Percentiles rank a stretch among this genome's conserved stretches.
Conservation (phyloP, 2,329 filamentous ascomycete genomes). For the Cryphonectria carpinicola region DNA sequence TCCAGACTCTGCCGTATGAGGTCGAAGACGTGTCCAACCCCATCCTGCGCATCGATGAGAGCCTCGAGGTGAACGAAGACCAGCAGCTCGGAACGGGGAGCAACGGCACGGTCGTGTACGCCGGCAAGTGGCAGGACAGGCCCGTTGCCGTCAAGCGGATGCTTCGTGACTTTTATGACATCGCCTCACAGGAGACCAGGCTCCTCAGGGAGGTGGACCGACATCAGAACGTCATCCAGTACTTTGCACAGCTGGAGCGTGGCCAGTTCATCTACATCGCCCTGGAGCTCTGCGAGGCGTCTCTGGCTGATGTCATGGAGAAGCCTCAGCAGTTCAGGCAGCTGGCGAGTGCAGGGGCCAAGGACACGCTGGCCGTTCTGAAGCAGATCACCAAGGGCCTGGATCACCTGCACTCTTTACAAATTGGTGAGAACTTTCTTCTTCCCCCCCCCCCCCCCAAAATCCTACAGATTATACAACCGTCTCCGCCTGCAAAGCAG, state of each 20-base stretch:
- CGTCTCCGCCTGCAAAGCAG: neutral
- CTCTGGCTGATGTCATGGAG: slow-evolving; percentile 87
- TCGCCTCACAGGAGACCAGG: slow-evolving; percentile 91
- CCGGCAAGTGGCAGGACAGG: slow-evolving; percentile 90
- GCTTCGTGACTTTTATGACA: slow-evolving; percentile 93
- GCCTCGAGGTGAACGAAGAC: slow-evolving; percentile 66
- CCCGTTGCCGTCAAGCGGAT: slow-evolving; percentile 96
- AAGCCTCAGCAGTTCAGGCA: slow-evolving; percentile 69
- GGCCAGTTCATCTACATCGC: slow-evolving; percentile 95
- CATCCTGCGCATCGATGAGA: slow-evolving; percentile 64
- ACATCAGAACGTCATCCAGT: slow-evolving; percentile 95
- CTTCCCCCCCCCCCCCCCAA: too few species aligned
- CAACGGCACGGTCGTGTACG: slow-evolving; percentile 95
- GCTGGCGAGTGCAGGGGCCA: slow-evolving; percentile 72
- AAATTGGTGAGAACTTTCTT: slow-evolving; percentile 64
- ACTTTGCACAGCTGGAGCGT: slow-evolving; percentile 89
- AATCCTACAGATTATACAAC: neutral
- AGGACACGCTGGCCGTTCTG: slow-evolving; percentile 78
- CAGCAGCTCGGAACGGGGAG: slow-evolving; percentile 77
- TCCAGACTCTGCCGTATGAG: slow-evolving; percentile 60
- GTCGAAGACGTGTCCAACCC: slow-evolving; percentile 63
- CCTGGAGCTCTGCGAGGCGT: slow-evolving; percentile 90
- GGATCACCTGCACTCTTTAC: slow-evolving; percentile 83
- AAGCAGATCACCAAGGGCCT: slow-evolving; percentile 91
- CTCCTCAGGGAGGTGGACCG: slow-evolving; percentile 91